Evolutionary conservation across 164 flowering plant species (phyloP), one percentile per base, ranked within the genome.

Genomic region (Amborella trichopoda): DNA sequence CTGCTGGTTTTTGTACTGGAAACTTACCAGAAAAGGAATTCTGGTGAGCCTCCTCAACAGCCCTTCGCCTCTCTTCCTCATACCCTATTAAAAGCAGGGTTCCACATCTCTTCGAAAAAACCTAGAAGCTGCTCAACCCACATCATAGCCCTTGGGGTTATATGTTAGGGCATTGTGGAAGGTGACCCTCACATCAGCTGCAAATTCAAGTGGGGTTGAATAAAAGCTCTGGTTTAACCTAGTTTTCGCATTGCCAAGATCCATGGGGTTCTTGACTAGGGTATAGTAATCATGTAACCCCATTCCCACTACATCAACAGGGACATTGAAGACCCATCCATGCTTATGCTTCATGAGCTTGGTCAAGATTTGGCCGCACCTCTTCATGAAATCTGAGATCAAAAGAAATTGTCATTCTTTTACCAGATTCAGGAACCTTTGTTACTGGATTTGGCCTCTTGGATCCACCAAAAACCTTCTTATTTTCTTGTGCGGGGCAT

Each of bases 231-330:
- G 72, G 14, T 40, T 52, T 17, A 89, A 50, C 22, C 65, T 88
- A 26, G 61, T 23, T 40, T 82, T 84, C 27, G 80, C 91, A 0
- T 87, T 75, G 1, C 97, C 97, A 1, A 89, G 75, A 78, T 89
- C 97, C 97, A 89, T 89, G 5, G 97, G 95, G 4, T 56, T 50
- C 66, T 71, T 75, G 33, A 89, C 63, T 11, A 89, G 75, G 58
- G 65, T 64, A 26, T 67, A 34, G 49, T 89, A 89, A 59, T 89
- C 95, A 42, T 82, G 90, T 37, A 89, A 79, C 6, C 71, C 75
- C 66, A 85, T 13, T 0, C 69, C 78, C 1, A 58, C 75, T 0
- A 69, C 87, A 61, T 84, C 93, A 2, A 85, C 97, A 0, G 93
- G 94, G 0, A 13, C 23, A 25, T 80, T 78, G 48, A 87, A 87